These are phyloP conservation scores for Colletotrichum sp. DNA, from an alignment of 2,329 filamentous ascomycete species.

Conservation along the genomic window DNA sequence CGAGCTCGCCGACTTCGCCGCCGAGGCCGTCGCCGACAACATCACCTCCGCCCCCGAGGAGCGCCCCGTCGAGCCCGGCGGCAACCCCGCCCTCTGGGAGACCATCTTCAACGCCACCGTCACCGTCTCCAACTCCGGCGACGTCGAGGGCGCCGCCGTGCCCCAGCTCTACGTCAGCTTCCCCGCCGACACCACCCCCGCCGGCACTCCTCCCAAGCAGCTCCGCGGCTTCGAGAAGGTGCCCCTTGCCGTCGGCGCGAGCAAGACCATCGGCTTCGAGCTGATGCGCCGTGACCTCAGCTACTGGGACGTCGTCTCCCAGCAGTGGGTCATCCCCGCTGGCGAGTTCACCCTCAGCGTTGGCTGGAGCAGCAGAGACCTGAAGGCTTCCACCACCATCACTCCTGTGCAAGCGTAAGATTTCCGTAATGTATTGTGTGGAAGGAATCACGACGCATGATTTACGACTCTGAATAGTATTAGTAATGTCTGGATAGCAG, in stretches of 20 bases:
- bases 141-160: conserved; percentile 52
- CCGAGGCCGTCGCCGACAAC: conserved; percentile 21
- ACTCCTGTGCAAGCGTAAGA: conserved; percentile 13
- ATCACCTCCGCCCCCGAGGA: conserved; percentile 33
- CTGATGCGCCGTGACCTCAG: conserved; percentile 54
- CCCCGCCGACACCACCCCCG: conserved; percentile 36
- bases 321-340: conserved; percentile 44
- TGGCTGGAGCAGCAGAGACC: conserved; percentile 33
- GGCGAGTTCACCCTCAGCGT: conserved; percentile 34
- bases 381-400: conserved; percentile 12
- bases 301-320: conserved; percentile 50
- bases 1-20: conserved; percentile 44
- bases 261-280: conserved; percentile 44
- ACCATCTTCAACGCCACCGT: conserved; percentile 52
- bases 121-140: conserved; percentile 56
- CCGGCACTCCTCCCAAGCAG: conserved; percentile 52
- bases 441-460: background rate
- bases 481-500: conserved; percentile 12
- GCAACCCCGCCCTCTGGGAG: conserved; percentile 60
- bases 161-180: conserved; percentile 61
- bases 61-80: conserved; percentile 50
- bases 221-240: conserved; percentile 60
- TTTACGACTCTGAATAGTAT: conserved; percentile 13
- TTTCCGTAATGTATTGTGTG: background rate
- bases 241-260: conserved; percentile 44